These are phyloP conservation scores for Rhodofomes roseus DNA, from an alignment of 1,284 basidiomycete species.

Conservation along the genomic window DNA sequence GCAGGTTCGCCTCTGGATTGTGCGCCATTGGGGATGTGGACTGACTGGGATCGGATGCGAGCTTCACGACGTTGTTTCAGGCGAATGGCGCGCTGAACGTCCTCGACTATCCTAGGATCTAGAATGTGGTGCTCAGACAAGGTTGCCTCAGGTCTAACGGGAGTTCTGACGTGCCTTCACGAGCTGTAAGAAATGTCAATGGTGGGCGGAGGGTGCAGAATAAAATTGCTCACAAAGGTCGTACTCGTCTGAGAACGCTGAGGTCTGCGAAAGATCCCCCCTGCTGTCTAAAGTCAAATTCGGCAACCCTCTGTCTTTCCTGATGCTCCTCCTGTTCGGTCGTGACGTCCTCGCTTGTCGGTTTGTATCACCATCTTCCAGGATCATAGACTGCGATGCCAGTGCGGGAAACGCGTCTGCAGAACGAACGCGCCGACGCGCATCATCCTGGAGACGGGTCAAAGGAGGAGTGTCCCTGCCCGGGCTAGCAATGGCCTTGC, in stretches of 20 bases:
- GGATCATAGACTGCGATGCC: constrained; percentile 10
- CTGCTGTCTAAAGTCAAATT: background rate
- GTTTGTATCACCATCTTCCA: constrained; percentile 5
- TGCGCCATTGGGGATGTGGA: constrained; percentile 21
- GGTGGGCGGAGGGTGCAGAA: background rate
- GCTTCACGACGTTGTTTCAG: constrained; percentile 70
- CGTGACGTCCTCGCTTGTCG: constrained; percentile 11
- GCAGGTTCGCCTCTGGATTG: constrained; percentile 20
- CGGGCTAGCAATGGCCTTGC: constrained; percentile 12
- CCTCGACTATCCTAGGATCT: constrained; percentile 73
- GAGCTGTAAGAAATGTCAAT: constrained; percentile 28
- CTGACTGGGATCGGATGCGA: constrained; percentile 41
- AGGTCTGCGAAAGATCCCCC: constrained; percentile 16
- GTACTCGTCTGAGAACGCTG: constrained; percentile 64
- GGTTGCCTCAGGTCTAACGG: background rate
- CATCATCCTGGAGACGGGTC: constrained; percentile 16
- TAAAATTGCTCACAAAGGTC: constrained; percentile 52
- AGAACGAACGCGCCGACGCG: constrained; percentile 29
- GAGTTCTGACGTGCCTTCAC: constrained; percentile 50
- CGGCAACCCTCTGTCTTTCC: constrained; percentile 8
- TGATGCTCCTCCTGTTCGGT: constrained; percentile 14
- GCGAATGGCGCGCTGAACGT: constrained; percentile 68
- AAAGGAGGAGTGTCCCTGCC: constrained; percentile 9
- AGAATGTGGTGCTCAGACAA: constrained; percentile 14
- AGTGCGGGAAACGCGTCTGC: constrained; percentile 17